Evolutionary conservation across 2,329 filamentous ascomycete genomes (phyloP), one percentile per base, ranked within the genome.

Genomic region (Neurospora sp.): DNA sequence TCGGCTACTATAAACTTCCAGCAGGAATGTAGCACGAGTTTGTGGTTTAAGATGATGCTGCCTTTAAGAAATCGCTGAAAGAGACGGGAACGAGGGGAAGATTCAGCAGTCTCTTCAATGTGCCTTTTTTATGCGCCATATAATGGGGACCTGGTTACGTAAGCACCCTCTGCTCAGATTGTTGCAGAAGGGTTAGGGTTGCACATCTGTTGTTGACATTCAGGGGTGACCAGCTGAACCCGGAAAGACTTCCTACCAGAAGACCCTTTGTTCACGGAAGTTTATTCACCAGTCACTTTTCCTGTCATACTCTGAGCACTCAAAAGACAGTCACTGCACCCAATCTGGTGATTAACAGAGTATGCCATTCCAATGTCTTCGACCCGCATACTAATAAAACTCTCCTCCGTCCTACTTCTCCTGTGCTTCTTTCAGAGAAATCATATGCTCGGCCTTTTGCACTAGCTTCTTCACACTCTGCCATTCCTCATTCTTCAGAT

Each of bases 401-500:
- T 46, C 28, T 62, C n/a, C 10, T 23, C 52, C 28, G 10, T 62
- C 52, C 28, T 62, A 33, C 28, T 62, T 28, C 52, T 62, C 23
- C 52, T 62, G 52, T 10, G 52, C 52, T 62, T 62, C 52, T 62
- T 62, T 62, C 6, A 62, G 52, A 33, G 52, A 62, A 62, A 33
- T 36, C 52, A 62, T 62, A n/a, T 62, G 52, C 52, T 62, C 52
- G 8, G 52, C 52, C 75, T 90, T 88, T 57, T 88, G 89, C 33
- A 97, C 88, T 77, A 97, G 83, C 80, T 93, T 94, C 88, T 97
- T 98, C 74, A 99, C 92, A 41, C 88, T 92, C 6, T 91, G 88
- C 95, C 96, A 99, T 79, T 98, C 95, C 76, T 99, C 96, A 68
- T 88, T 89, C 78, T 91, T 91, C 46, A 92, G 86, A 40, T 88